Evolutionary conservation across 2,329 filamentous ascomycete species (phyloP), one percentile per base, ranked within the genome.

Genomic region (Pseudonectria buxi): DNA sequence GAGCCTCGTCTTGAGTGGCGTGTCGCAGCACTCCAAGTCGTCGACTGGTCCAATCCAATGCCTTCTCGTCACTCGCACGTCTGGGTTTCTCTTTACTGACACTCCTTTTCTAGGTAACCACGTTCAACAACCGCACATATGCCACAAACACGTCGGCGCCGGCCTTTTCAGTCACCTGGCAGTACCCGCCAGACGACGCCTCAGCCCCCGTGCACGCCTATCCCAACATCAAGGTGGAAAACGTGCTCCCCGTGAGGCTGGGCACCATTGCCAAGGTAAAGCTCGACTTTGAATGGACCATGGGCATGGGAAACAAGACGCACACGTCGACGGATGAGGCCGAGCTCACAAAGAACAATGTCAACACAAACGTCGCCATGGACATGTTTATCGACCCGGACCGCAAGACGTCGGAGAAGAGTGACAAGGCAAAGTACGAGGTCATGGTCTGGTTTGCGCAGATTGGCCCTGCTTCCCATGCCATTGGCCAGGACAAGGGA

Each of bases 381-480:
- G 74, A 78, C 58, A 72, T 77, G 65, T 78, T 76, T 55, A 55
- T 76, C 35, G 72, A 75, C 43, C 50, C 46, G 16, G 62, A 72
- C 49, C 50, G 62, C 35, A 47, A 43, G 1, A 62, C 52, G 1
- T 57, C 74, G 0, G 39, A 52, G 28, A 53, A 67, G 51, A 68
- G 62, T 28, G 51, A 51, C 1, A 57, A 59, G 4, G 67, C 74
- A 3, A 46, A 49, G 9, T 70, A 65, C 56, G 74, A 77, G 58
- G 61, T 77, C 56, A 76, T 76, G 71, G 63, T 77, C 25, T 76
- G 70, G 71, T 65, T 77, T 41, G 71, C 63, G 3, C 55, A 58
- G 4, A 67, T 68, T 30, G 72, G 72, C 3, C 12, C 53, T 3
- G 55, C 64, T 2, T 64, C 71, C 1, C 63, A 72, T 41, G 68